These are phyloP conservation scores for Monosporascus ibericus DNA, from an alignment of 2,329 filamentous ascomycete genomes.

Conservation along the genomic window DNA sequence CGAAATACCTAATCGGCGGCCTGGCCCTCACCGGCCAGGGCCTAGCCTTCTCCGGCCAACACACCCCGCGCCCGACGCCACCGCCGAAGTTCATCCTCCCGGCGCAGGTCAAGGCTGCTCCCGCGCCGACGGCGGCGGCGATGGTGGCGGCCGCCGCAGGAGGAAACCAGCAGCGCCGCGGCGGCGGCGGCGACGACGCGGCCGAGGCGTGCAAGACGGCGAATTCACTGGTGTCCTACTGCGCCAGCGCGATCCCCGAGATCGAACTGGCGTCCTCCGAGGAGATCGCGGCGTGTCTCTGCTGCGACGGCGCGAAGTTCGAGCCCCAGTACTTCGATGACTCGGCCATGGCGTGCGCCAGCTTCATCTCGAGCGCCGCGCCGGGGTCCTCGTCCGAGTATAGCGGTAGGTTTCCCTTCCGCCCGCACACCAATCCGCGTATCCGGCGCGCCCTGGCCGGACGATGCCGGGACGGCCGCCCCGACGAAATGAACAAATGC, in stretches of 20 bases:
- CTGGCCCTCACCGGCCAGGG: background rate
- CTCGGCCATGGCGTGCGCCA: conserved; percentile 1
- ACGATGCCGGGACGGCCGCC: no score
- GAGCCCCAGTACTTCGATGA: conserved; percentile 4
- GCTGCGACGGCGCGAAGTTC: conserved; percentile 4
- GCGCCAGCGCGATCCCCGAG: conserved; percentile 1
- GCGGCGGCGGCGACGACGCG: background rate
- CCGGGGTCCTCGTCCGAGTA: conserved; percentile 2
- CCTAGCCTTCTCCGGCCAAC: background rate
- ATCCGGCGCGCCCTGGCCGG: no score
- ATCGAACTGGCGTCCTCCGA: conserved; percentile 1
- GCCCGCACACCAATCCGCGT: background rate
- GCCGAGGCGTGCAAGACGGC: background rate
- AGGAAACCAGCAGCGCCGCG: background rate
- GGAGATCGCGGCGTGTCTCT: conserved; percentile 4
- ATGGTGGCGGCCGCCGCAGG: background rate
- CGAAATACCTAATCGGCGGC: background rate
- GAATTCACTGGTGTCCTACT: background rate
- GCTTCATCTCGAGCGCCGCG: background rate
- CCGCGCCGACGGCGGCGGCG: background rate
- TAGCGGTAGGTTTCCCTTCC: conserved; percentile 1
- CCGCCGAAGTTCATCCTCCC: background rate
- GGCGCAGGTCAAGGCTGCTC: background rate
- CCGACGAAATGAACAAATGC: no score
- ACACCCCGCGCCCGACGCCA: background rate